Conservation (phyloP, 1,284 basidiomycete species). For the Ganoderma lingzhi region DNA sequence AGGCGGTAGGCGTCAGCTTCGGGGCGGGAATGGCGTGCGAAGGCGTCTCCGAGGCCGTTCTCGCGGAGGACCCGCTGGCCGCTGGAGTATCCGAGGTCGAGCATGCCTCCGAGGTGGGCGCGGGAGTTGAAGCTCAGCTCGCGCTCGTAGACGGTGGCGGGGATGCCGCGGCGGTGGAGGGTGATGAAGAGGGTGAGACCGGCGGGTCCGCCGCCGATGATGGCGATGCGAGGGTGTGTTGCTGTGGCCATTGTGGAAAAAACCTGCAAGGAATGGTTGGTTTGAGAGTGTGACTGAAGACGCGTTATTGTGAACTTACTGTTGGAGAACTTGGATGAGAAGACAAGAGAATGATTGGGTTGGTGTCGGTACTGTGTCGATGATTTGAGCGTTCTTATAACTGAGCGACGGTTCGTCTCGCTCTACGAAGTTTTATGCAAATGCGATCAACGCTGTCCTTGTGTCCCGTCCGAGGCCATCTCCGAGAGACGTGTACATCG, state of each 20-base stretch:
- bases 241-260: not conserved
- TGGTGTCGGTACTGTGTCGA: not conserved
- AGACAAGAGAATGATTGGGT: not conserved
- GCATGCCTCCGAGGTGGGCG: conserved; percentile 5
- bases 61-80: conserved; percentile 9
- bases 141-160: conserved; percentile 5
- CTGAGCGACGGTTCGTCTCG: not conserved
- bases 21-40: conserved; percentile 1
- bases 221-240: not conserved
- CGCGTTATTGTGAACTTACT: not conserved
- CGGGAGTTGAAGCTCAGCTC: not conserved
- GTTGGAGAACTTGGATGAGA: not conserved
- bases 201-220: conserved; percentile 5
- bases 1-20: conserved; percentile 1
- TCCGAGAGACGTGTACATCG: not conserved
- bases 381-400: not conserved
- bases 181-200: conserved; percentile 8
- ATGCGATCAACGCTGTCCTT: not conserved
- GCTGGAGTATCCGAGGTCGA: conserved; percentile 3
- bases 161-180: conserved; percentile 9
- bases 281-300: not conserved
- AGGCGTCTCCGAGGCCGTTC: conserved; percentile 8
- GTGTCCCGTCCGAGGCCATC: not conserved
- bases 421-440: not conserved
- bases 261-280: not conserved